Conservation (phyloP, 345 rosid genomes). For the Eucalyptus victrix region DNA sequence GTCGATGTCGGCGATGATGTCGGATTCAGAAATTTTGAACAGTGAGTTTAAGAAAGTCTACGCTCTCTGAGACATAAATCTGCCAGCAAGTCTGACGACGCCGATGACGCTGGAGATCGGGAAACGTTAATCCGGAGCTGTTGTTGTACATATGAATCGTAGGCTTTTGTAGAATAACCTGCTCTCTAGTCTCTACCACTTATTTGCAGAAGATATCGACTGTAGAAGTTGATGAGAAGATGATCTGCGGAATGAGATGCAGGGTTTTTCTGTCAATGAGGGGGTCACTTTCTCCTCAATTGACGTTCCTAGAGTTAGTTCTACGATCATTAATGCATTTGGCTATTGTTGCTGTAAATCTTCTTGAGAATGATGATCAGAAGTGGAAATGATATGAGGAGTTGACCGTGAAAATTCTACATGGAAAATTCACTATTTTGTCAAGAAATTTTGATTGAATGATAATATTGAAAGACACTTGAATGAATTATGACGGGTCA, state of each 20-base stretch:
- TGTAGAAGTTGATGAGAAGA: neutral
- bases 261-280: neutral
- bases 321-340: neutral
- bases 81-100: no score
- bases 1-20: conserved; percentile 6
- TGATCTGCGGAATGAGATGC: neutral
- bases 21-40: conserved; percentile 51
- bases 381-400: neutral
- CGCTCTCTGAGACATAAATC: conserved; percentile 39
- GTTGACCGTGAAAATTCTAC: neutral
- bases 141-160: neutral
- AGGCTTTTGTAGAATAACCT: neutral
- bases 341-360: neutral
- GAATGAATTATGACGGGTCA: neutral
- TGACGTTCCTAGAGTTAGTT: neutral
- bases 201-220: neutral
- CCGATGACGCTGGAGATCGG: neutral
- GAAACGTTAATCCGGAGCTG: neutral
- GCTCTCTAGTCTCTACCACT: neutral
- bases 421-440: no score
- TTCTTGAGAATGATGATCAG: neutral
- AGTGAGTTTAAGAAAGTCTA: conserved; percentile 55
- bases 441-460: neutral
- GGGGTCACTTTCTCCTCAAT: neutral
- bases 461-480: neutral